Percentiles rank a stretch among this genome's conserved stretches.
These are phyloP conservation scores for Mycena leptocephala DNA, from an alignment of 768 basidiomycete genomes.

Conservation along the genomic window DNA sequence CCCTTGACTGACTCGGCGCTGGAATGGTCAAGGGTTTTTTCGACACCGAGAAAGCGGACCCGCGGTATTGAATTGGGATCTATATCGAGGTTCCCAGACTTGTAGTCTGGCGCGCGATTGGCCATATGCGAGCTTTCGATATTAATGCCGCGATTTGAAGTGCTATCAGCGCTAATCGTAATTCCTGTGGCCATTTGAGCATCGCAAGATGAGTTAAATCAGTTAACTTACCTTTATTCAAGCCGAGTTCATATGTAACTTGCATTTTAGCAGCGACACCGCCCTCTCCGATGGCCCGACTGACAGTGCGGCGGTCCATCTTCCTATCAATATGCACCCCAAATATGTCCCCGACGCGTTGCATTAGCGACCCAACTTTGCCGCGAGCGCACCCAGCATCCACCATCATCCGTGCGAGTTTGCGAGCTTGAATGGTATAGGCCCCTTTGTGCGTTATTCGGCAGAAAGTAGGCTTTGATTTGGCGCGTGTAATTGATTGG, in stretches of 20 bases:
- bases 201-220: not conserved
- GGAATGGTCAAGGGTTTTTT: not conserved
- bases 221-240: no score
- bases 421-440: not conserved
- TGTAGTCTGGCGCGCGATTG: constrained; percentile 2
- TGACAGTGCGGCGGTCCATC: constrained; percentile 36
- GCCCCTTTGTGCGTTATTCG: not conserved
- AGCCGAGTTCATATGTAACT: constrained; percentile 25
- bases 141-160: constrained; percentile 6
- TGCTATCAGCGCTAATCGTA: constrained; percentile 8
- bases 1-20: not conserved
- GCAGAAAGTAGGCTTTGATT: not conserved
- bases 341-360: not conserved
- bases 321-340: constrained; percentile 4
- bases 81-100: not conserved
- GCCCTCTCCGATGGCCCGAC: constrained; percentile 31
- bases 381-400: not conserved
- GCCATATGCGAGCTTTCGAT: not conserved
- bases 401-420: not conserved
- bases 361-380: not conserved
- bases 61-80: not conserved
- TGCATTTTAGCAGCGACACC: constrained; percentile 20
- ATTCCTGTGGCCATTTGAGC: not conserved
- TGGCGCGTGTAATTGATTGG: not conserved
- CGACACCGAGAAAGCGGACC: not conserved